A percentile compares a stretch with the other conserved stretches of the same genome.
These are phyloP conservation scores for Corynespora cassiicola DNA, from an alignment of 2,329 filamentous ascomycete species.

Conservation along the genomic window DNA sequence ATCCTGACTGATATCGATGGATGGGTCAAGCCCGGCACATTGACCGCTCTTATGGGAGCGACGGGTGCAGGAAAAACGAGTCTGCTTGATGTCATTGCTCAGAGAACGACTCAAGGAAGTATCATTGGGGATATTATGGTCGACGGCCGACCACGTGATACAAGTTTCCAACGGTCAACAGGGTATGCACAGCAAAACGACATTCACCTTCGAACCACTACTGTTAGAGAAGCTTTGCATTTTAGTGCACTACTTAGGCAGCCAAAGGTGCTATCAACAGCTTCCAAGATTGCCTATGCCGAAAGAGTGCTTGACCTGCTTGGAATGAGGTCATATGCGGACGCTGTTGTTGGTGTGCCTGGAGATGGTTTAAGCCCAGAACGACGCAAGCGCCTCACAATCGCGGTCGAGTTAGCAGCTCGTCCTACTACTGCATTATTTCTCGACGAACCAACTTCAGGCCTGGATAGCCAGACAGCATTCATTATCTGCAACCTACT, in stretches of 20 bases:
- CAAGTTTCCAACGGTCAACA: constrained; percentile 17
- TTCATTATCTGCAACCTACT: constrained; percentile 18
- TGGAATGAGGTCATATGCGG: constrained; percentile 1
- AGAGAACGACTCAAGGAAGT: constrained; percentile 10
- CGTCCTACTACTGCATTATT: constrained; percentile 6
- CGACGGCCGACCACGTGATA: constrained; percentile 4
- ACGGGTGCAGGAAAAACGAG: constrained; percentile 23
- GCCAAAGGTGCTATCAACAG: not conserved
- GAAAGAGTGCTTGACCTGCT: constrained; percentile 4
- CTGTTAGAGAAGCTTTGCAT: constrained; percentile 12
- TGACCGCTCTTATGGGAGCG: constrained; percentile 44
- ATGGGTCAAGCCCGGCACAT: constrained; percentile 59
- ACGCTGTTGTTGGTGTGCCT: constrained; percentile 8
- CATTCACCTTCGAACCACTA: constrained; percentile 10
- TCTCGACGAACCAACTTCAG: constrained; percentile 71
- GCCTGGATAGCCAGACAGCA: constrained; percentile 61
- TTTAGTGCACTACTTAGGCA: constrained; percentile 13
- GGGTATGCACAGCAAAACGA: constrained; percentile 23
- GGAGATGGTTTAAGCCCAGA: constrained; percentile 44
- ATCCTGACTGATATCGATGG: constrained; percentile 58
- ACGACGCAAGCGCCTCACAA: constrained; percentile 67
- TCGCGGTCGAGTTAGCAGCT: constrained; percentile 52
- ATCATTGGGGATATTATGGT: constrained; percentile 17
- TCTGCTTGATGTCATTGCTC: constrained; percentile 15
- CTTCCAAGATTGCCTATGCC: constrained; percentile 2